A percentile compares a stretch with the other conserved stretches of the same genome.
Conservation (phyloP, 2,329 filamentous ascomycete genomes). For the Ophiognomonia clavigignenti-juglandacearum region DNA sequence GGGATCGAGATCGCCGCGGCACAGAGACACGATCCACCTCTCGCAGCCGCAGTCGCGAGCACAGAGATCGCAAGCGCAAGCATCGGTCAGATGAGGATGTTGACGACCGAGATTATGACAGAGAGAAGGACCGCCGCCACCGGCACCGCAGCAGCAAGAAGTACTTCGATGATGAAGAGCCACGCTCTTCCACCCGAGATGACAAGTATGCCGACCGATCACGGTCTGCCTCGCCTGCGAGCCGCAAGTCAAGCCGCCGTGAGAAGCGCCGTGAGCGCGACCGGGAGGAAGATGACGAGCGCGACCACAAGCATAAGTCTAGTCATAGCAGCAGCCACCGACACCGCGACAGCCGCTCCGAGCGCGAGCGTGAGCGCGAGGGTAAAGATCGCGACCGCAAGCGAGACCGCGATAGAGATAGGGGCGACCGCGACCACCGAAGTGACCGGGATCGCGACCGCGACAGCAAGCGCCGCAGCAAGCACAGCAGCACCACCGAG, state of each 20-base stretch:
- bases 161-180: constrained; percentile 13
- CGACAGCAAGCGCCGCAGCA: constrained; percentile 32
- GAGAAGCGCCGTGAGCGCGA: constrained; percentile 21
- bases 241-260: constrained; percentile 16
- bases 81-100: constrained; percentile 14
- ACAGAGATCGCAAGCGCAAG: constrained; percentile 15
- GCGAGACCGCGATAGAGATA: constrained; percentile 29
- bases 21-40: constrained; percentile 8
- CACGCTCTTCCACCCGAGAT: constrained; percentile 12
- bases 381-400: constrained; percentile 31
- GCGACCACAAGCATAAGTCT: constrained; percentile 18
- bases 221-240: constrained; percentile 18
- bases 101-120: constrained; percentile 14
- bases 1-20: constrained; percentile 13
- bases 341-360: constrained; percentile 15
- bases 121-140: constrained; percentile 10
- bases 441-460: constrained; percentile 20
- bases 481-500: constrained; percentile 22
- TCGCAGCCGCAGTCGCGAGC: constrained; percentile 13
- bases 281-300: constrained; percentile 19
- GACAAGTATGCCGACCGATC: constrained; percentile 16
- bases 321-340: constrained; percentile 6
- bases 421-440: constrained; percentile 26
- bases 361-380: constrained; percentile 23
- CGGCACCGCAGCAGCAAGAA: constrained; percentile 16